Base-by-base conservation (phyloP, 106 monocot species). In the Dioscorea zingiberensis region DNA sequence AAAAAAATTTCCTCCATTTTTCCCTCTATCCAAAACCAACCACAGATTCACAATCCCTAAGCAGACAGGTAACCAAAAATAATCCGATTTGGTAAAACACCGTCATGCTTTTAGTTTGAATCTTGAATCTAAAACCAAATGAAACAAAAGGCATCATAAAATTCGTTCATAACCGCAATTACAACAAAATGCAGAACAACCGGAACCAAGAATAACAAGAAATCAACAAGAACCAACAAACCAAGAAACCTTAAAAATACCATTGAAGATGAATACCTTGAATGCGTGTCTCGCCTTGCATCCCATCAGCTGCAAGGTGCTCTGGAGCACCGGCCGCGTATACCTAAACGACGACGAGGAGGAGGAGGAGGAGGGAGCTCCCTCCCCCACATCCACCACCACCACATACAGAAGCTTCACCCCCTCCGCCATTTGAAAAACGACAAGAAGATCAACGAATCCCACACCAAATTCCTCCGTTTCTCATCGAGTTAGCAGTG, bases 221-320 rank as follows among this genome's bases (percentile, higher is more conserved):
- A 17, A 38, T 38, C 38, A 44, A 63, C 28, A 63, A 44, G 19
- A 44, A 44, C 21, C 32, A 63, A 21, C 38, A 18, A 18, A 44
- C 16, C 16, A 3, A 27, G 1, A n/a, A 2, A 18, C 1, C 38
- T 0, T 18, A 21, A 21, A n/a, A 44, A 17, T 44, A 18, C 62
- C 28, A 63, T 27, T 1, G 7, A 0, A 12, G 23, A 59, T 16
- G 1, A 18, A 2, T 19, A 93, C 93, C 83, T 93, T 88, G 78
- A 93, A 93, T 56, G 93, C 88, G 53, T 93, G 93, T 25, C 93
- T 82, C 25, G 93, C 78, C 73, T 85, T 90, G 80, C 90, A 87
- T 16, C 90, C 90, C 79, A 94, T 90, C 47, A 94, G 74, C 72
- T 87, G 94, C 28, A 87, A 80, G 25, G 86, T 77, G 77, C 90